Conservation (phyloP, 2,329 filamentous ascomycete genomes). For the Fusarium tupiense region DNA sequence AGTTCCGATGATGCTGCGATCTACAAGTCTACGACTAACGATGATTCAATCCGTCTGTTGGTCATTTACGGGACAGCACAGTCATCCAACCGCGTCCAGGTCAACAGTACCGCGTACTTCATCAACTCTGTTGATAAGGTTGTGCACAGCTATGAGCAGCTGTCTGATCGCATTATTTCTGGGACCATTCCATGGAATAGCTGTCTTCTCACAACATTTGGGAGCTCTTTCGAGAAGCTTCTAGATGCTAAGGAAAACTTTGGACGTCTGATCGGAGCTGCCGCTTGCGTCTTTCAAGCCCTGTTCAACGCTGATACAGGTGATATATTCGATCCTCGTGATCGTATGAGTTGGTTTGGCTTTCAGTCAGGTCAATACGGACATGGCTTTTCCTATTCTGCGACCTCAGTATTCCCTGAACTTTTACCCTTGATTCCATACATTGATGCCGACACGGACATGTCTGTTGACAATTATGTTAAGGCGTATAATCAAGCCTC, state of each 20-base stretch:
- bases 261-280: rapidly evolving
- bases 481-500: no score
- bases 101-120: rapidly evolving
- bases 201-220: rapidly evolving
- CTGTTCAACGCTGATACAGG: no score
- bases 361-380: no score
- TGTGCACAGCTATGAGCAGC: rapidly evolving
- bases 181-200: rapidly evolving
- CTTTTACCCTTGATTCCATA: no score
- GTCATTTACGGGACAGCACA: rapidly evolving
- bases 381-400: no score
- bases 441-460: no score
- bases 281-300: background rate
- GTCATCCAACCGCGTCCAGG: rapidly evolving
- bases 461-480: no score
- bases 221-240: rapidly evolving
- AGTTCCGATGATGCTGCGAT: rapidly evolving
- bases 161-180: rapidly evolving
- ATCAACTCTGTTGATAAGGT: rapidly evolving
- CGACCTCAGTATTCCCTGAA: no score
- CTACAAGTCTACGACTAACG: rapidly evolving
- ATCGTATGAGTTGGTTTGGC: no score
- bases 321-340: no score
- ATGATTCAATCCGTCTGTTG: rapidly evolving
- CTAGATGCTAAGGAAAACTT: rapidly evolving